Conservation (phyloP, 768 basidiomycete genomes). For the Suillus bovinus region DNA sequence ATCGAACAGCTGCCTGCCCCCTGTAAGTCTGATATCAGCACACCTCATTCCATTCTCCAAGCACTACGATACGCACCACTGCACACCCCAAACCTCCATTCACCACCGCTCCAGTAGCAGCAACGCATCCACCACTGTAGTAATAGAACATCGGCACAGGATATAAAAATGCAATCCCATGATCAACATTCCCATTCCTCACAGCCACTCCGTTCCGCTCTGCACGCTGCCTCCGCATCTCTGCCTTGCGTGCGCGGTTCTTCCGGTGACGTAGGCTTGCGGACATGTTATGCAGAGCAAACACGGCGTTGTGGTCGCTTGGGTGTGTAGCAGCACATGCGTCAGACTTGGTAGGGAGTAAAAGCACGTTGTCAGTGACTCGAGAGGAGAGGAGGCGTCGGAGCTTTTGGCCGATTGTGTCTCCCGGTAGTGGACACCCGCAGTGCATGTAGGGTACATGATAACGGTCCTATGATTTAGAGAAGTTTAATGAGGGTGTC, state of each 20-base stretch:
- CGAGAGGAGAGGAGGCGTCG: conserved; percentile 24
- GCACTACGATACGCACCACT: conserved; percentile 1
- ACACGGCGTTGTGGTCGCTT: conserved; percentile 53
- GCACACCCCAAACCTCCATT: conserved; percentile 10
- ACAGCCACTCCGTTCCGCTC: conserved; percentile 20
- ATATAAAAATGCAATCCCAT: conserved; percentile 39
- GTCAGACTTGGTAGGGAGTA: conserved; percentile 33
- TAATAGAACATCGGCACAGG: conserved; percentile 38
- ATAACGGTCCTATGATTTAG: conserved; percentile 41
- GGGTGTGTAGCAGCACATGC: conserved; percentile 48
- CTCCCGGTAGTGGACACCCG: conserved; percentile 53
- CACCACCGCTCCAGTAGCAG: conserved; percentile 10
- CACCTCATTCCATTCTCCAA: background rate
- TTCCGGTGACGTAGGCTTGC: conserved; percentile 22
- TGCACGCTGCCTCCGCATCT: conserved; percentile 29
- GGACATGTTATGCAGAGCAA: conserved; percentile 30
- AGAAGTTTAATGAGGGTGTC: background rate
- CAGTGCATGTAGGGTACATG: conserved; percentile 56
- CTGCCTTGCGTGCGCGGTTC: conserved; percentile 26
- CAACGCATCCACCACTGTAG: conserved; percentile 20
- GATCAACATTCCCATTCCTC: conserved; percentile 13
- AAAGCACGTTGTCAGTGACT: conserved; percentile 19
- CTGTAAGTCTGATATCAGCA: background rate
- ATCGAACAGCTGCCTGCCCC: conserved; percentile 1
- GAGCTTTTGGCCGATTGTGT: conserved; percentile 47